phyloP scores from a whole-genome alignment of 2,329 filamentous ascomycete genomes.

The Coniochaeta sp. region DNA sequence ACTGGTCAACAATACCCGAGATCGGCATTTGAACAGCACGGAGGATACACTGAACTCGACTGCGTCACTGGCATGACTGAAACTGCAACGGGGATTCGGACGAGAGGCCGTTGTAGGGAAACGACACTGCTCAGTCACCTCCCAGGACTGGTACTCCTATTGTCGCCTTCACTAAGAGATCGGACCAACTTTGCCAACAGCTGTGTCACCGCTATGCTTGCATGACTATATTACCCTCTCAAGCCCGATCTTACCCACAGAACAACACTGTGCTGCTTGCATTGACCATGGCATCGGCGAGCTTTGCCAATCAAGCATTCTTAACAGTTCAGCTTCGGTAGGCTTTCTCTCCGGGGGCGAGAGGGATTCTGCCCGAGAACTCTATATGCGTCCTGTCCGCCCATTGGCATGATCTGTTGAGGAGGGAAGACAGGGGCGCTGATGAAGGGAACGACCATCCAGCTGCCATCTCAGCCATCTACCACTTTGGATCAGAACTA shows the following conservation, averaged over 20 bases:
- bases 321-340: too few species aligned
- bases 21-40: not conserved
- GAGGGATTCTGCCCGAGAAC: too few species aligned
- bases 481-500: not conserved
- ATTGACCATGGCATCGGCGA: too few species aligned
- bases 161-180: not conserved
- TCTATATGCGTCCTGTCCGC: too few species aligned
- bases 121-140: not conserved
- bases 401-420: too few species aligned
- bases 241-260: not conserved
- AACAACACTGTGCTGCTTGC: too few species aligned
- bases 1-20: not conserved
- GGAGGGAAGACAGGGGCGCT: too few species aligned
- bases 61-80: not conserved
- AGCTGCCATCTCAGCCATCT: too few species aligned
- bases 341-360: too few species aligned
- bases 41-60: not conserved
- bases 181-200: not conserved
- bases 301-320: too few species aligned
- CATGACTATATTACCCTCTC: not conserved
- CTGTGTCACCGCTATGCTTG: not conserved
- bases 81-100: not conserved
- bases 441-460: too few species aligned
- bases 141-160: not conserved
- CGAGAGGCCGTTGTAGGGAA: not conserved